Conservation (phyloP, 495 filamentous ascomycete genomes). For the Chaetomium tenue region DNA sequence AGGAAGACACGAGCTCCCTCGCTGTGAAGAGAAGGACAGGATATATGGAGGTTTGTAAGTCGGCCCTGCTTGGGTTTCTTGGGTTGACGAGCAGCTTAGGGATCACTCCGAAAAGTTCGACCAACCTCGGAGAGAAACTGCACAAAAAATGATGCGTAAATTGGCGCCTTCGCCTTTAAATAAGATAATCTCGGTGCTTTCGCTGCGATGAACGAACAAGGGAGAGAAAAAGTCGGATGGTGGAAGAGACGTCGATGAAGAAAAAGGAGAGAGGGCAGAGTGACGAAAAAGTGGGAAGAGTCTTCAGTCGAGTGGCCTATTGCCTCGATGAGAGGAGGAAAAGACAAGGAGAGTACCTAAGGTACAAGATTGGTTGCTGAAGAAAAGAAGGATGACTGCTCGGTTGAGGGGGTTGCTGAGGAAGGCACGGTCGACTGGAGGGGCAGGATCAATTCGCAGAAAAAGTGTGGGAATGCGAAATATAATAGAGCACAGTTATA, state of each 20-base stretch:
- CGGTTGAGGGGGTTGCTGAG: neutral
- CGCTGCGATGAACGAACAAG: neutral
- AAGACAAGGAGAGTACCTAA: neutral
- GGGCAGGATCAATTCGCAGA: neutral
- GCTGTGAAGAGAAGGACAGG: neutral
- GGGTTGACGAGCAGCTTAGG: neutral
- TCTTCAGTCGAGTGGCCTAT: neutral
- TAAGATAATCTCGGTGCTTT: neutral
- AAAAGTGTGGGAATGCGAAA: neutral
- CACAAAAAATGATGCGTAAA: neutral
- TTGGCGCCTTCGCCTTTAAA: neutral
- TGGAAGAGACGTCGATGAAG: neutral
- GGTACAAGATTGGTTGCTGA: neutral
- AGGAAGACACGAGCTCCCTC: constrained; percentile 15
- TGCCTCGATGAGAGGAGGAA: neutral
- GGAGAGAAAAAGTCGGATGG: neutral
- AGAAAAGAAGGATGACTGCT: neutral
- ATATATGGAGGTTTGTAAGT: neutral
- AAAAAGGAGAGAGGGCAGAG: neutral
- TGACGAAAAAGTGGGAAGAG: neutral
- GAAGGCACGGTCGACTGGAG: neutral
- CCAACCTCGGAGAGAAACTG: neutral
- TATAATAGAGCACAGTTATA: neutral
- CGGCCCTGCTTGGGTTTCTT: neutral
- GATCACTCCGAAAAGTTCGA: neutral